Evolutionary conservation across 345 rosid genomes (phyloP).

Genomic region (Crucihimalaya himalaica): DNA sequence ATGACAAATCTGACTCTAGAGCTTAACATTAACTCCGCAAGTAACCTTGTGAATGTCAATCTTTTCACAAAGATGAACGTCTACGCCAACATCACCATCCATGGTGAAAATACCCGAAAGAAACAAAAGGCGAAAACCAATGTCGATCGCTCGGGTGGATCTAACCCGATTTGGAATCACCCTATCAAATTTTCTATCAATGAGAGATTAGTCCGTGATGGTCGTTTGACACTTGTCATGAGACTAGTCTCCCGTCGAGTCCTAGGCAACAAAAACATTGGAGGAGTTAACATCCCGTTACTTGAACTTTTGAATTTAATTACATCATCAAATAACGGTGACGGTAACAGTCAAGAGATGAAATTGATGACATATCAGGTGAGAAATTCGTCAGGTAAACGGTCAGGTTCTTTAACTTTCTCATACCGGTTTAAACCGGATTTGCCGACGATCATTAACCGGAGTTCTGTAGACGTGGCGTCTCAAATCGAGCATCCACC

Average conservation of each 20-base stretch:
- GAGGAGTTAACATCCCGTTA: slow-evolving; percentile 62
- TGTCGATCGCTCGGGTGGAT: slow-evolving; percentile 49
- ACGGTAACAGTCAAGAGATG: slow-evolving; percentile 31
- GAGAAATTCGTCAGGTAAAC: slow-evolving; percentile 54
- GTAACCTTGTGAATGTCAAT: slow-evolving; percentile 58
- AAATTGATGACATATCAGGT: slow-evolving; percentile 53
- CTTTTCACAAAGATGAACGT: slow-evolving; percentile 69
- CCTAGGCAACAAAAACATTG: slow-evolving; percentile 60
- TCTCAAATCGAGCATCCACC: not conserved
- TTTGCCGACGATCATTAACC: slow-evolving; percentile 10
- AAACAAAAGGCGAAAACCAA: slow-evolving; percentile 49
- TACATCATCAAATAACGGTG: not conserved
- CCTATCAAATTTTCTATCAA: slow-evolving; percentile 49
- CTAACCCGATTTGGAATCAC: slow-evolving; percentile 66
- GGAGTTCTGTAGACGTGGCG: slow-evolving; percentile 13
- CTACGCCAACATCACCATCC: slow-evolving; percentile 52
- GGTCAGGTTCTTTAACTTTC: slow-evolving; percentile 55
- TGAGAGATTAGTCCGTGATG: slow-evolving; percentile 45
- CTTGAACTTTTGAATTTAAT: slow-evolving; percentile 49
- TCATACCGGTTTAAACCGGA: slow-evolving; percentile 51
- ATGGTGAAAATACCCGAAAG: slow-evolving; percentile 34
- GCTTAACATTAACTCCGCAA: slow-evolving; percentile 57
- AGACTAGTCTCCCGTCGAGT: slow-evolving; percentile 50
- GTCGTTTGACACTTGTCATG: slow-evolving; percentile 45
- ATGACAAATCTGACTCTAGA: slow-evolving; percentile 60